phyloP scores from a whole-genome alignment of 2,329 filamentous ascomycete genomes.

The Calonectria pteridis region DNA sequence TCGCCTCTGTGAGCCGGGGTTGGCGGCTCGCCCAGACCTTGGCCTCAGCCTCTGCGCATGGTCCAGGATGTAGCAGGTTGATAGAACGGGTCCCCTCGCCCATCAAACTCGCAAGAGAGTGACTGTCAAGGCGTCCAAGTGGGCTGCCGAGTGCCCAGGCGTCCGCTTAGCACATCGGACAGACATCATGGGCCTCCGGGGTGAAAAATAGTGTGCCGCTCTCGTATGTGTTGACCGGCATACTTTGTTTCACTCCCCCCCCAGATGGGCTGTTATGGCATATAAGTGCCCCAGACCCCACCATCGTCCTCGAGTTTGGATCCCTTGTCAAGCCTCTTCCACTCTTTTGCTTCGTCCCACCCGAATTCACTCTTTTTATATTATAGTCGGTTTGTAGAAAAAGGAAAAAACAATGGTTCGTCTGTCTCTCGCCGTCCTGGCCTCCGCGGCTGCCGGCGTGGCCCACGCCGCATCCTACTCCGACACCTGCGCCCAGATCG shows the following conservation, averaged over 20 bases:
- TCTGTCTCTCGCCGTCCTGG: background rate
- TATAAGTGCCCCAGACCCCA: background rate
- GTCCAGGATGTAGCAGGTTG: background rate
- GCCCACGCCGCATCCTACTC: background rate
- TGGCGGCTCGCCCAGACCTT: background rate
- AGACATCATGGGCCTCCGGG: no score
- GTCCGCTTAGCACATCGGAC: background rate
- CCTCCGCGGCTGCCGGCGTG: background rate
- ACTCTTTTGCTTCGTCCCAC: background rate
- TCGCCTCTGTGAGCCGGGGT: background rate
- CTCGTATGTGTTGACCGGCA: no score
- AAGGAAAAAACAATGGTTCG: background rate
- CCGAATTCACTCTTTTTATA: background rate
- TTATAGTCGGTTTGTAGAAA: background rate
- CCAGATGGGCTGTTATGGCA: background rate
- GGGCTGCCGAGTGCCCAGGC: background rate
- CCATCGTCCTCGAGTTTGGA: background rate
- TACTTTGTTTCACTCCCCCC: no score
- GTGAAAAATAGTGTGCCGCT: no score
- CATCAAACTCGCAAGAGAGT: background rate
- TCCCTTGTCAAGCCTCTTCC: background rate
- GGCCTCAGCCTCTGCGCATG: background rate
- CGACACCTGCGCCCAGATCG: conserved; percentile 24
- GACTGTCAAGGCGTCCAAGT: background rate
- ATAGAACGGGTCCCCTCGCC: background rate